phyloP scores from a whole-genome alignment of 2,329 filamentous ascomycete species.

The Hymenoscyphus linearis region DNA sequence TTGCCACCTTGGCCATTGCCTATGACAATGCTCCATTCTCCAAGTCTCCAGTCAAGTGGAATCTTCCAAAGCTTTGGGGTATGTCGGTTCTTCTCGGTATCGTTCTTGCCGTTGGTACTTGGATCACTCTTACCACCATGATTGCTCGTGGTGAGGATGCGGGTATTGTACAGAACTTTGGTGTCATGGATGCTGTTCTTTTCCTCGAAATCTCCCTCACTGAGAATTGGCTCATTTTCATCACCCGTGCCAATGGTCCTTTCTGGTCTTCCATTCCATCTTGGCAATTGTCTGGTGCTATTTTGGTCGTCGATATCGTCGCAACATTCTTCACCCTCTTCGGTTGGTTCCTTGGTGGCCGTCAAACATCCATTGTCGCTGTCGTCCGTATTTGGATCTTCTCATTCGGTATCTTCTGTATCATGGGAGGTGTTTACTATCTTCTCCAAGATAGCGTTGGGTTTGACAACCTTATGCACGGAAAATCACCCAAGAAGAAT shows the following conservation, averaged over 20 bases:
- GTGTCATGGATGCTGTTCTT: slow-evolving; percentile 73
- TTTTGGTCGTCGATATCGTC: slow-evolving; percentile 74
- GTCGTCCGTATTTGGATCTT: slow-evolving; percentile 89
- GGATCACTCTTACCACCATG: slow-evolving; percentile 87
- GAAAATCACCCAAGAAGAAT: slow-evolving; percentile 75
- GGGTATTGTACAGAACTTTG: slow-evolving; percentile 87
- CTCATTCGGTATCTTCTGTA: slow-evolving; percentile 83
- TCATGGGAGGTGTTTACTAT: slow-evolving; percentile 72
- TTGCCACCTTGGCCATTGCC: slow-evolving; percentile 85
- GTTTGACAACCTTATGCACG: slow-evolving; percentile 92
- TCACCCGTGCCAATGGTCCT: slow-evolving; percentile 86
- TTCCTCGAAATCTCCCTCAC: slow-evolving; percentile 89
- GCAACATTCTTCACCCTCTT: slow-evolving; percentile 83
- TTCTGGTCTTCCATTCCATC: slow-evolving; percentile 89
- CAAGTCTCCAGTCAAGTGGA: slow-evolving; percentile 87
- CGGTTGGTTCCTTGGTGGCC: slow-evolving; percentile 69
- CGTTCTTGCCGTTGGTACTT: slow-evolving; percentile 76
- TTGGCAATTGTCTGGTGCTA: slow-evolving; percentile 75
- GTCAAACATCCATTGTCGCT: slow-evolving; percentile 70
- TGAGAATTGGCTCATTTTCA: slow-evolving; percentile 96
- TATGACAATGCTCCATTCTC: slow-evolving; percentile 91
- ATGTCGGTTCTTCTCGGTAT: slow-evolving; percentile 82
- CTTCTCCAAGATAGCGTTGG: slow-evolving; percentile 73
- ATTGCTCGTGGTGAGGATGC: slow-evolving; percentile 60
- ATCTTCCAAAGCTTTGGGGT: slow-evolving; percentile 88